Conservation (phyloP, 108 stramenopile genomes). For the Skeletonema tropicum region DNA sequence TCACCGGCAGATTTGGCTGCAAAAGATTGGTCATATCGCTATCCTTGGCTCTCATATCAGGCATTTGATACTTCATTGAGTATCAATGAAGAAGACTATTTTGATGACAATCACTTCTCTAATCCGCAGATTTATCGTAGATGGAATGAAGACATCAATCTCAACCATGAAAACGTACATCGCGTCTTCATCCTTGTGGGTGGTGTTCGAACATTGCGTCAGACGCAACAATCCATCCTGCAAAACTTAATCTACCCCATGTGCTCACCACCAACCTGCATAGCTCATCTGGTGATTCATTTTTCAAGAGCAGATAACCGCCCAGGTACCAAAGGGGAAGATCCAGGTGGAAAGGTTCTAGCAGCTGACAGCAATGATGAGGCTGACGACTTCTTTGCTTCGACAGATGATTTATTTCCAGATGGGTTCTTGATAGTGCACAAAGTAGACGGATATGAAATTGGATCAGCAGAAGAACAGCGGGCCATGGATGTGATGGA, state of each 20-base stretch:
- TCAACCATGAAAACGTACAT: not conserved
- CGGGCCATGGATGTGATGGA: slow-evolving; percentile 10
- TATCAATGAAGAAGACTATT: slow-evolving; percentile 1
- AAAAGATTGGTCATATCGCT: slow-evolving; percentile 7
- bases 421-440: slow-evolving; percentile 3
- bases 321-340: not conserved
- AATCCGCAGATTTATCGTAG: not conserved
- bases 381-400: too few species aligned
- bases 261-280: not conserved
- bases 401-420: not conserved
- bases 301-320: slow-evolving; percentile 3
- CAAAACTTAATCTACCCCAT: not conserved
- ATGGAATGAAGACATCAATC: not conserved
- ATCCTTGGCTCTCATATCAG: slow-evolving; percentile 5
- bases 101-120: slow-evolving; percentile 1
- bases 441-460: slow-evolving; percentile 7
- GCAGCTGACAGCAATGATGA: too few species aligned
- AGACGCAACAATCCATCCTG: not conserved
- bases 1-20: slow-evolving; percentile 1
- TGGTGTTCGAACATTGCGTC: not conserved
- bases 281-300: slow-evolving; percentile 14
- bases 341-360: too few species aligned
- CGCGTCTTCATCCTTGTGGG: slow-evolving; percentile 13
- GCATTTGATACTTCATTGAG: not conserved
- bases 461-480: slow-evolving; percentile 11